Percentiles rank a stretch among this genome's conserved stretches.
Evolutionary conservation across 2,329 filamentous ascomycete genomes (phyloP).

Genomic region (Claviceps purpurea): DNA sequence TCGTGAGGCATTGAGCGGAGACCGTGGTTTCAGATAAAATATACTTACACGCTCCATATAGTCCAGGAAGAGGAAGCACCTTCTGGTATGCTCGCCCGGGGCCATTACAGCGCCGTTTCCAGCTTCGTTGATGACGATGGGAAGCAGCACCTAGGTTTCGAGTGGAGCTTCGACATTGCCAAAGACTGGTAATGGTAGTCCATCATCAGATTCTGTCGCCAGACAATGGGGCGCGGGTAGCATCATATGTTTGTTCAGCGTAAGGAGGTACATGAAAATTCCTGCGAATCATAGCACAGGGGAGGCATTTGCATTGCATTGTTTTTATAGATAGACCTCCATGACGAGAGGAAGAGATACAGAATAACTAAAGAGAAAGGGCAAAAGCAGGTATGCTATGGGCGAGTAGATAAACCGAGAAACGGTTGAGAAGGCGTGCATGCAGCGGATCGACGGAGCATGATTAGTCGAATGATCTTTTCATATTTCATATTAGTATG

Average conservation of each 20-base stretch:
- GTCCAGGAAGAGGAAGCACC: conserved; percentile 89
- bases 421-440: neutral
- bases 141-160: conserved; percentile 77
- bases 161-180: conserved; percentile 92
- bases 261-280: conserved; percentile 11
- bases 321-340: neutral
- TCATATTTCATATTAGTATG: neutral
- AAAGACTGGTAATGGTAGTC: conserved; percentile 67
- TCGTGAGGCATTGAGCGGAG: neutral
- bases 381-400: neutral
- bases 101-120: conserved; percentile 78
- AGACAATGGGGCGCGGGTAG: neutral
- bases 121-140: conserved; percentile 95
- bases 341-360: neutral
- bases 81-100: conserved; percentile 76
- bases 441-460: neutral
- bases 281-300: conserved; percentile 3
- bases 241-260: conserved; percentile 6
- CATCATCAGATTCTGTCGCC: conserved; percentile 3
- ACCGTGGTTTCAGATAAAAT: neutral
- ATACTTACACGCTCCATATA: conserved; percentile 20
- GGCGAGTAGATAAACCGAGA: neutral
- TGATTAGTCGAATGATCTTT: neutral
- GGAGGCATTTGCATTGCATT: neutral
- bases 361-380: neutral